Base-by-base conservation (phyloP, 108 stramenopile species). In the Pseudonitzschia multistriata region DNA sequence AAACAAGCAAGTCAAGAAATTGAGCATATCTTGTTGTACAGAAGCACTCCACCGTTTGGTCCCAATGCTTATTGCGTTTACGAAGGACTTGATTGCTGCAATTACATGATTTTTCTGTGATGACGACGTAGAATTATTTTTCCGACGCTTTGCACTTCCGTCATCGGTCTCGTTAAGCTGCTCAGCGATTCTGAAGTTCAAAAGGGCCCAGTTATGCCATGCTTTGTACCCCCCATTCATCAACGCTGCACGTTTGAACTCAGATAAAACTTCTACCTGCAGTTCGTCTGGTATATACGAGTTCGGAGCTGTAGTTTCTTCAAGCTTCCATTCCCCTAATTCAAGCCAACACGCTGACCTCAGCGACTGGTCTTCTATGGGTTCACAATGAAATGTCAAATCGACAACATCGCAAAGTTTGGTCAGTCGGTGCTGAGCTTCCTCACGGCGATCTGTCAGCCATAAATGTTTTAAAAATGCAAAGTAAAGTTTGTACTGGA, bases 1-100 rank as follows among this genome's bases (percentile, higher is more conserved):
- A 67, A 99, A 98, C 66, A 98, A 93, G 62, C 98, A 93, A 40
- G 92, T 97, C 15, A 99, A 78, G 11, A 98, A 78, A 53, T 97
- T 96, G 65, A 99, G 77, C 81, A 98, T 84, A 74, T 99, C 99
- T 69, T 99, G 99, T 77, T 96, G 94, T 22, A 98, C 98, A 7
- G 91, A 90, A 3, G 96, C 96, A 72, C 89, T 93, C 88, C 85
- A 93, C 59, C 92, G 75, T 61, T 89, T 92, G 19, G 89, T 92
- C 7, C 98, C 99, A 11, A 98, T 83, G 57, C 81, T 82, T 52
- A 98, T 96, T 10, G 96, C 93, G 48, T 80, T 82, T 25, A 97
- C 83, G 77, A 98, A 98, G 13, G 97, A 98, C 60, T 88, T 75
- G 10, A 93, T 87, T 8, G 98, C 98, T n/a, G 90, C 87, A 31